Evolutionary conservation across 768 basidiomycete genomes (phyloP), one percentile per base, ranked within the genome.

Genomic region (Agrocybe praecox): DNA sequence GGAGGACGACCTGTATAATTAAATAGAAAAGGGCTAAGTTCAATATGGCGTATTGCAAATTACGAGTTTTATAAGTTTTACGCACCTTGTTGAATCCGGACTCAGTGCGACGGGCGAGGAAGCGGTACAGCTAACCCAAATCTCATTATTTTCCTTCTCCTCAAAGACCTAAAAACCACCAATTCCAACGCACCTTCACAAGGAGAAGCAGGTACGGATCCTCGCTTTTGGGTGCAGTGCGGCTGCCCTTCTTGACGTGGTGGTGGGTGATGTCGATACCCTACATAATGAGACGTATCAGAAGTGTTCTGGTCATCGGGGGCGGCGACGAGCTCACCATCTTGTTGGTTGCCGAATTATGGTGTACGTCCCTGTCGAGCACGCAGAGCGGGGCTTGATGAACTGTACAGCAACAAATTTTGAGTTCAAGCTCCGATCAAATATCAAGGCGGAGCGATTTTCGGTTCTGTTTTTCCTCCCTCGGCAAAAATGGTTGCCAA

Each of bases 181-280:
- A 56, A 49, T 52, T 44, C 42, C 68, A 76, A 24, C 46, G 58
- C 70, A 96, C 96, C 87, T 98, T 98, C 78, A 98, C 97, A 61
- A 99, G 88, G 69, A 98, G 85, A 68, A 97, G 88, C 67, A 99
- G 86, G 81, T 99, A 98, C 17, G 96, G 96, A 78, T 99, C 97
- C 90, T 98, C 94, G 75, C 94, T 96, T 83, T 92, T 93, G 74
- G 97, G 97, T 61, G 93, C 93, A 65, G 91, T 90, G 62, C 97
- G 88, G 71, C 86, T 80, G 66, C 95, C 87, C 86, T 97, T 98
- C 89, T 92, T 96, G 88, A 97, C 96, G 88, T 99, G 96, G 84
- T 98, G 96, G 76, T 82, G 80, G 75, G 83, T 82, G 78, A 98
- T 86, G 80, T 97, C 95, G 78, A 97, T 96, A 89, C 94, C 95